Base-by-base conservation (phyloP, 768 basidiomycete species). In the Boletus rufocinnamomeus region DNA sequence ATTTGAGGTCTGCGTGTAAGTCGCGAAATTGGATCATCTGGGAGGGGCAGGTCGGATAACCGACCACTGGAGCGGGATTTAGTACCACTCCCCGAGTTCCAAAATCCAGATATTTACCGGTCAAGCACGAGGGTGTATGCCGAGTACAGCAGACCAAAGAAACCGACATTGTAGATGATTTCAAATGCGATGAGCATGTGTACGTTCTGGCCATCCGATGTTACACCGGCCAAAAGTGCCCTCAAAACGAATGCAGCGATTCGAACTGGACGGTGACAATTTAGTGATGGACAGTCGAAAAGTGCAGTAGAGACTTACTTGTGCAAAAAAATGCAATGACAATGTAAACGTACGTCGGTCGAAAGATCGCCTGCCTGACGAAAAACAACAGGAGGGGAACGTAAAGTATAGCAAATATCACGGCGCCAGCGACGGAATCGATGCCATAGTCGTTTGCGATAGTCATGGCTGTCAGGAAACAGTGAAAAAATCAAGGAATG, bases 131-230 rank as follows among this genome's bases (percentile, higher is more conserved):
- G 67, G 21, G 61, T 68, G 54, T 76, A 74, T 19, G 73, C 67
- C 14, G 70, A 75, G 51, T 72, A 75, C 9, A 75, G 49, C 41
- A 75, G 51, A 60, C 69, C 72, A 27, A 72, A 76, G 69, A 76
- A 74, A 44, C 74, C 74, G 19, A 70, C 66, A 46, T 69, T 74
- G 59, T 76, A 76, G 21, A 76, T 34, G 54, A 75, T 58, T 54
- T 69, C 62, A 50, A 66, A 68, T n/a, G 74, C 60, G 50, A 74
- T 59, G 30, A 73, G 50, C 35, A 68, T 32, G 25, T 62, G 52
- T 32, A 66, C 23, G 27, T 70, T 58, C 51, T 73, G 35, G 6
- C 63, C 69, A 2, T 64, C 69, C 6, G 56, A 52, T 23, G 53
- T 35, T 21, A 67, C 66, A 4, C 61, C 59, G 32, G 74, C 73